A percentile compares a stretch with the other conserved stretches of the same genome.
Evolutionary conservation across 2,329 filamentous ascomycete genomes (phyloP).

Genomic region (Ophiostoma tasmaniense): DNA sequence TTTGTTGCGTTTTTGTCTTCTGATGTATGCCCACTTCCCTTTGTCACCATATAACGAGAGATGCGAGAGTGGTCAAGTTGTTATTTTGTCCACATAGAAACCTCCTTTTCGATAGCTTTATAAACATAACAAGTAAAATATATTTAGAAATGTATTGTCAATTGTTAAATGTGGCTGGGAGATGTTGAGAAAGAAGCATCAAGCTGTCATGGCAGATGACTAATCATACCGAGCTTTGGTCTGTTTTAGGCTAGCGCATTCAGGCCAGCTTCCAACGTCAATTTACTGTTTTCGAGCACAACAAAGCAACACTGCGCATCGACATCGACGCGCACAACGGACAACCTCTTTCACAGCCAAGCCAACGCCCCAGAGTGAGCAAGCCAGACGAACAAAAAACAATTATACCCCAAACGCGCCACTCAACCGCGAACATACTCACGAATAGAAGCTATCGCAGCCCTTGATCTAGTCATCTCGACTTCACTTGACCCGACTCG

Average conservation of each 20-base stretch:
- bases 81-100: conserved; percentile 11
- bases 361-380: not conserved
- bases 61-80: conserved; percentile 4
- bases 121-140: not conserved
- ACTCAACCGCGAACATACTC: not conserved
- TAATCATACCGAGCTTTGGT: not conserved
- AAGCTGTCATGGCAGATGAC: not conserved
- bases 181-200: not conserved
- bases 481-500: not conserved
- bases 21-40: not conserved
- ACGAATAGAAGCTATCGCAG: not conserved
- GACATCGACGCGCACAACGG: not conserved
- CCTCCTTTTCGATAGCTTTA: not conserved
- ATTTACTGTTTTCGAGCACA: not conserved
- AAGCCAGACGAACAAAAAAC: not conserved
- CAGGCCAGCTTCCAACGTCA: not conserved
- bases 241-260: not conserved
- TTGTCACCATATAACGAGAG: conserved; percentile 15
- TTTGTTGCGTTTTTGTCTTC: not conserved
- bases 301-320: not conserved
- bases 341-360: not conserved
- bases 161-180: not conserved
- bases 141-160: not conserved
- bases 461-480: not conserved
- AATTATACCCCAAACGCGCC: not conserved